phyloP scores from a whole-genome alignment of 176 grass and related monocot genomes.

The Carex kokanica region DNA sequence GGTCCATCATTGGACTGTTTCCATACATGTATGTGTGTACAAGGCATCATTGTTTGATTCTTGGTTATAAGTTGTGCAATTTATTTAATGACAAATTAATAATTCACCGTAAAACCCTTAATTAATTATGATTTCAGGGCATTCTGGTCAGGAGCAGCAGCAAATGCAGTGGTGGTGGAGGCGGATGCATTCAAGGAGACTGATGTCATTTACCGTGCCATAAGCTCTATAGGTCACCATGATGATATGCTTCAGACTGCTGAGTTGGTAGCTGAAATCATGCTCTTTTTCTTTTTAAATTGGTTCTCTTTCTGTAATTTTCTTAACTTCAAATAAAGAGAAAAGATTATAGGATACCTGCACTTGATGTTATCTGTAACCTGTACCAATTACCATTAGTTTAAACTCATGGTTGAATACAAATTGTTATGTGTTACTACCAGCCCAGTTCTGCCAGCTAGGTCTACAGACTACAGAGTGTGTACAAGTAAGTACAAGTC shows the following conservation, averaged over 20 bases:
- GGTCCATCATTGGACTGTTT: not conserved
- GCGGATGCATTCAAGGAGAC: constrained; percentile 90
- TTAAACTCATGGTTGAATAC: not conserved
- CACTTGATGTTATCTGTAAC: not conserved
- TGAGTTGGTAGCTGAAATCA: constrained; percentile 48
- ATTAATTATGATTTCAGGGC: constrained; percentile 37
- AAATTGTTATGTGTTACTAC: not conserved
- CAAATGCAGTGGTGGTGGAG: constrained; percentile 64
- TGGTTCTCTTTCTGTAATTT: not conserved
- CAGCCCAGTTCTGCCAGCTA: not conserved
- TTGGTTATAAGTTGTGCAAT: not conserved
- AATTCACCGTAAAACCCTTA: not conserved
- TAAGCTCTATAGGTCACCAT: constrained; percentile 89
- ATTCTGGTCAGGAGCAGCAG: constrained; percentile 44
- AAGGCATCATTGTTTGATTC: not conserved
- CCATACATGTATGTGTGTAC: not conserved
- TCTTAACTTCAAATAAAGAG: not conserved
- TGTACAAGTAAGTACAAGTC: not conserved
- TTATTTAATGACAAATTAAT: not conserved
- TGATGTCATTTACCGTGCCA: constrained; percentile 90
- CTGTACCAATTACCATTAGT: not conserved
- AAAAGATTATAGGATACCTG: not conserved
- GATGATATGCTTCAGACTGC: constrained; percentile 89
- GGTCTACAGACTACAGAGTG: not conserved
- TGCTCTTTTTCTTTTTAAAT: not conserved